phyloP scores from a whole-genome alignment of 176 grass and related monocot species.

The Puccinellia tenuiflora region DNA sequence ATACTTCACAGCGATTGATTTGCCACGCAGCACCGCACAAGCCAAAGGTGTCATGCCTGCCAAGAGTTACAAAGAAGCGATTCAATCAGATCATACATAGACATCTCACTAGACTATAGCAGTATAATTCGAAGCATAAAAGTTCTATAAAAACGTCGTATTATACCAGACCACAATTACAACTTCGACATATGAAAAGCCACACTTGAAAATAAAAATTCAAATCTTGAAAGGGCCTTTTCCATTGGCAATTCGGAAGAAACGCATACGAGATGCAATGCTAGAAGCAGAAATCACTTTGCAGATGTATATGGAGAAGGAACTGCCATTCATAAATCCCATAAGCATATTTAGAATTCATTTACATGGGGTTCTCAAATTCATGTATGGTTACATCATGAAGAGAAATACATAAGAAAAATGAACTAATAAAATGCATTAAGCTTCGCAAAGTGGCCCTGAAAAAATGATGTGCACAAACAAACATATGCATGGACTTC shows the following conservation, averaged over 20 bases:
- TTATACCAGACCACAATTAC: neutral
- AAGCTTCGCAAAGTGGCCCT: neutral
- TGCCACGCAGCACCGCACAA: slow-evolving; percentile 14
- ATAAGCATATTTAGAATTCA: neutral
- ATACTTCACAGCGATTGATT: slow-evolving; percentile 29
- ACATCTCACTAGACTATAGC: neutral
- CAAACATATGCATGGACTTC: neutral
- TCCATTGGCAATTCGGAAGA: neutral
- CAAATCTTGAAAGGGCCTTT: neutral
- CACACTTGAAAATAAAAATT: neutral
- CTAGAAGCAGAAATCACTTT: neutral
- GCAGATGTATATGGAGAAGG: neutral
- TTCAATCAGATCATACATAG: neutral
- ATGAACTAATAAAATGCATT: neutral
- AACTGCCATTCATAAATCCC: neutral
- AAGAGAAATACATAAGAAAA: neutral
- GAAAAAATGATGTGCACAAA: neutral
- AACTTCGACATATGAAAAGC: neutral
- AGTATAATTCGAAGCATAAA: neutral
- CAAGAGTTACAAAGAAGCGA: neutral
- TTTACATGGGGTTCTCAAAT: neutral
- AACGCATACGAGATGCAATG: neutral
- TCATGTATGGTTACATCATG: neutral
- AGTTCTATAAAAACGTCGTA: neutral
- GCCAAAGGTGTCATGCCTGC: slow-evolving; percentile 32